Conservation (phyloP, 768 basidiomycete species). For the Neoboletus subvelutipes region DNA sequence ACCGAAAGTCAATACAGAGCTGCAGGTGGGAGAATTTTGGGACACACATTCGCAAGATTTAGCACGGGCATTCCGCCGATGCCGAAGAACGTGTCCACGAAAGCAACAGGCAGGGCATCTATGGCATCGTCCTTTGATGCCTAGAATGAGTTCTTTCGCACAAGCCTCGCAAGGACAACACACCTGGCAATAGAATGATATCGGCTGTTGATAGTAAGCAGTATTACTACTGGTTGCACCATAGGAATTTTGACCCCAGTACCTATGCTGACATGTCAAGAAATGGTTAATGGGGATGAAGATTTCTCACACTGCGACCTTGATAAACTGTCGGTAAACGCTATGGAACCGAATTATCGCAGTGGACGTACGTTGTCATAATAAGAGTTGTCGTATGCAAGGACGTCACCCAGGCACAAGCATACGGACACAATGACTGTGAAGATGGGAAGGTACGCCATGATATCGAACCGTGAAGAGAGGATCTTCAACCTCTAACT, state of each 20-base stretch:
- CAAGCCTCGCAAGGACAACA: slow-evolving; percentile 12
- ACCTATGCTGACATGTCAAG: slow-evolving; percentile 37
- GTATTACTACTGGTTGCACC: slow-evolving; percentile 54
- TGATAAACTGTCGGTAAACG: slow-evolving; percentile 6
- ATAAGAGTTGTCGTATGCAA: slow-evolving; percentile 54
- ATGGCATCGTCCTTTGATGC: slow-evolving; percentile 56
- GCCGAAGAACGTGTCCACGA: slow-evolving; percentile 64
- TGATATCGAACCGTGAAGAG: slow-evolving; percentile 4
- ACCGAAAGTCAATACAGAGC: not conserved
- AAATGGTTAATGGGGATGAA: not conserved
- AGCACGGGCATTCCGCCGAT: slow-evolving; percentile 60
- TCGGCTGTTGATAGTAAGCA: slow-evolving; percentile 57
- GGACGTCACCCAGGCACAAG: slow-evolving; percentile 16
- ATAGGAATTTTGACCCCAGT: slow-evolving; percentile 78
- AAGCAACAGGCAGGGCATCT: slow-evolving; percentile 70
- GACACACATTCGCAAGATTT: slow-evolving; percentile 64
- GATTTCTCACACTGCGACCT: slow-evolving; percentile 56
- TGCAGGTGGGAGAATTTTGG: not conserved
- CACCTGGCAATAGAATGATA: slow-evolving; percentile 66
- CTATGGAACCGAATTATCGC: not conserved
- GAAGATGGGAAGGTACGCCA: slow-evolving; percentile 11
- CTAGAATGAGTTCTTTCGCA: slow-evolving; percentile 1
- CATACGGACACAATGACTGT: slow-evolving; percentile 1
- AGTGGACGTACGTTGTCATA: slow-evolving; percentile 58
- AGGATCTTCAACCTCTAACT: not conserved